These are phyloP conservation scores for Dentipellis sp. DNA, from an alignment of 768 basidiomycete genomes.

Conservation along the genomic window DNA sequence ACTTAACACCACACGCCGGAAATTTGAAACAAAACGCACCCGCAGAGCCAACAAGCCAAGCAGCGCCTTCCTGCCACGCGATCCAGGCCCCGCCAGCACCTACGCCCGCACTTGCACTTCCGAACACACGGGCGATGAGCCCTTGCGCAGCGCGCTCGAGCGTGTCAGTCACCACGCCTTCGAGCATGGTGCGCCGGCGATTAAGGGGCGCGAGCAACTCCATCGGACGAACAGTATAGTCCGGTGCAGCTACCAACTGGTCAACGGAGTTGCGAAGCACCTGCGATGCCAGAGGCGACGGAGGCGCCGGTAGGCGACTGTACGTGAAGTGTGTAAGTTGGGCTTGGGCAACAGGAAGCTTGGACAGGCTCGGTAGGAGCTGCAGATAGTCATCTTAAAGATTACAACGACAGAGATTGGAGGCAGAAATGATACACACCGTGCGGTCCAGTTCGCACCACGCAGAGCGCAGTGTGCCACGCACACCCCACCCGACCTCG, in stretches of 20 bases:
- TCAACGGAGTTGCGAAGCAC: slow-evolving; percentile 15
- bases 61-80: slow-evolving; percentile 15
- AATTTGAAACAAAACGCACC: background rate
- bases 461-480: slow-evolving; percentile 4
- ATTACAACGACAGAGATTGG: background rate
- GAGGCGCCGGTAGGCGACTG: background rate
- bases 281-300: slow-evolving; percentile 9
- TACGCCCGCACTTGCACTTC: slow-evolving; percentile 10
- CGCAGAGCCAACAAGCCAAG: slow-evolving; percentile 7
- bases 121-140: slow-evolving; percentile 10
- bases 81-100: slow-evolving; percentile 14
- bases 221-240: slow-evolving; percentile 5
- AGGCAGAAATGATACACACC: background rate
- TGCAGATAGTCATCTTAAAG: background rate
- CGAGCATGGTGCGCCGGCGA: slow-evolving; percentile 11
- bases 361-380: slow-evolving; percentile 6
- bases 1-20: too few species aligned
- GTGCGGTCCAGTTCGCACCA: slow-evolving; percentile 5
- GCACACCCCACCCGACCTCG: slow-evolving; percentile 12
- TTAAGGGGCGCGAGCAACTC: slow-evolving; percentile 11
- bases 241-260: slow-evolving; percentile 11
- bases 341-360: slow-evolving; percentile 5
- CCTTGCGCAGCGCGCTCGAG: slow-evolving; percentile 20
- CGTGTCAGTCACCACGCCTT: slow-evolving; percentile 1
- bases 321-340: background rate